Evolutionary conservation across 108 stramenopile species (phyloP), one percentile per base, ranked within the genome.

Genomic region (Cafeteria roenbergensis): DNA sequence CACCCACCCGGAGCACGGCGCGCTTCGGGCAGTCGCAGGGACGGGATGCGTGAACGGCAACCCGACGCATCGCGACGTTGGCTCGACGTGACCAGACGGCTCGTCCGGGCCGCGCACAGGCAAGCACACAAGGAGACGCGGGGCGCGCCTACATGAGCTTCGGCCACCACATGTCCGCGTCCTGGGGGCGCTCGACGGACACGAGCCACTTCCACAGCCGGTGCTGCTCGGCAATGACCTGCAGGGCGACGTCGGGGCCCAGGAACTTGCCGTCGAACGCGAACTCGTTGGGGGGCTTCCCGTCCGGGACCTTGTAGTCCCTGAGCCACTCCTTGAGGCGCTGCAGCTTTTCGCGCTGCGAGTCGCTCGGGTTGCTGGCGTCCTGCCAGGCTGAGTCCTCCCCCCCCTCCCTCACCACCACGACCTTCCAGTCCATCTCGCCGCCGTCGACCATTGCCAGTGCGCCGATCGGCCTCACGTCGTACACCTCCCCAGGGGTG

Each of bases 381-480:
- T 61, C 3, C 59, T 24, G 59, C 21, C 9, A 21, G 24, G 24
- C 21, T 22, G 24, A 21, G 52, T 53, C 52, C 24, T 53, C 20
- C 52, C 8, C 52, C 20, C 2, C 20, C 21, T 53, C 52, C 24
- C 24, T 2, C 52, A 53, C 52, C 52, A 25, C 79, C 65, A 99
- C 72, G 58, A 94, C 86, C 89, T 99, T 99, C 98, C 98, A 99
- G 82, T 99, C 98, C 73, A 99, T 81, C 80, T 99, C 98, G 48
- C 95, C 98, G 73, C 95, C 95, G 66, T 99, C 98, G 76, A 99
- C 95, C 95, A 99, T 97, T 74, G 93, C 98, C 60, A 99, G 75
- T 57, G 92, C 90, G 52, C 98, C 98, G 30, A 99, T 77, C 4
- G 90, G 80, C 85, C 94, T 95, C 72, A 98, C 93, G 64, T 82